Base-by-base conservation (phyloP, 1,284 basidiomycete genomes). In the Testicularia cyperi region DNA sequence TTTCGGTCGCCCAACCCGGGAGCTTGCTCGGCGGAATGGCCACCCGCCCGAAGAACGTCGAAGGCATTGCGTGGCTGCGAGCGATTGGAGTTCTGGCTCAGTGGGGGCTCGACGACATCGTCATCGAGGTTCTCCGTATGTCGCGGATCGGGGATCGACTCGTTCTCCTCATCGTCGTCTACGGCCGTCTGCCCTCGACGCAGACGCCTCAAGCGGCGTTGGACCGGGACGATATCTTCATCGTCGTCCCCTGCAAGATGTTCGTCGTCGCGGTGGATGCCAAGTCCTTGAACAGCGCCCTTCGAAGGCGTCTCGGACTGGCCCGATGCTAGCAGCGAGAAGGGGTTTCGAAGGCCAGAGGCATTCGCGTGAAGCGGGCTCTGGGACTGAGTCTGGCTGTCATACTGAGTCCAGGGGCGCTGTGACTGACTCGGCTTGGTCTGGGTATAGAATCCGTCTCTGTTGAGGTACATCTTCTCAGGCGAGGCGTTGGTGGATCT, bases 361-460 rank as follows among this genome's bases (percentile, higher is more conserved):
- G n/a, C n/a, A n/a, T n/a, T 28, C 20, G 28, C 15, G 6, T 9
- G 20, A 22, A n/a, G 28, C 28, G 44, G 47, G 22, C 53, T 61
- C 37, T 55, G 53, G 32, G 43, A 47, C 16, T 58, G 39, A 22
- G 31, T 33, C 31, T 44, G 44, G 12, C 33, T 52, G 22, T 54
- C 55, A 21, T 51, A 49, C 46, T 51, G 49, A 12, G 51, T 45
- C 61, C 43, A 60, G 6, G 36, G 13, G 4, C 38, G 46, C 22
- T 21, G 27, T 32, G 44, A 45, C 42, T 51, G 35, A 23, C 55
- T 42, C 12, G 68, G 71, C 49, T 65, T 70, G 23, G 71, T 74
- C 48, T 74, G 71, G 1, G 71, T 74, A 27, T 70, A 72, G 39
- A 72, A 74, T 6, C 71, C 71, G 12, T 72, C 67, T 16, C 52